Base-by-base conservation (phyloP, 257 asterid species). In the Euphrasia confusa region DNA sequence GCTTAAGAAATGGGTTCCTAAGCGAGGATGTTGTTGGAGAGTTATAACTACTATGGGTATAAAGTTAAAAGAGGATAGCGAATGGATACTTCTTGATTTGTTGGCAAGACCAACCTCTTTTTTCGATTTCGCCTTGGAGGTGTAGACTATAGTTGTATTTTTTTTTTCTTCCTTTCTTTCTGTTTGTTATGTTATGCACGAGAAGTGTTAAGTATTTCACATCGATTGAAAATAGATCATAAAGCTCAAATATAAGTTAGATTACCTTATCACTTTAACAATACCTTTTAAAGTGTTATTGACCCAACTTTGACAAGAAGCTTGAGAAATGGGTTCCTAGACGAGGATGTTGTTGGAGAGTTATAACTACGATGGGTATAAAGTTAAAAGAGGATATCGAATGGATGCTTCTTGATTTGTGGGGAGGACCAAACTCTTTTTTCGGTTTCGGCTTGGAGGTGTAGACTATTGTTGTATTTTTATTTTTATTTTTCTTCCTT, bases 401-500 rank as follows among this genome's bases (percentile, higher is more conserved):
- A 80, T 40, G 93, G 95, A 1, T 84, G 80, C 58, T 77, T 82
- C 69, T 44, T 84, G 1, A 84, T 87, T 40, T 84, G 88, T 64
- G 84, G 95, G 95, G 93, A 87, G 21, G 81, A 82, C 64, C 84
- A 78, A 45, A 82, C 93, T 1, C 88, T 87, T 35, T 87, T 80
- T 64, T 75, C 93, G 1, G 86, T 81, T 45, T 84, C 95, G 0
- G 86, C 86, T 0, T 84, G 95, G 95, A 78, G 90, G 60, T 77
- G 70, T 63, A 72, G 72, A 44, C 82, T 62, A 58, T 24, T 65
- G 64, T 4, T 72, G 70, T 54, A 18, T 17, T 33, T 3, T 12
- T 10, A 15, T 10, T n/a, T n/a, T n/a, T n/a, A n/a, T n/a, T n/a
- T 27, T 47, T 48, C 27, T 64, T 2, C 3, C n/a, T 60, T 24